Conservation (phyloP, 1,284 basidiomycete genomes). For the Papiliotrema flavescens region DNA sequence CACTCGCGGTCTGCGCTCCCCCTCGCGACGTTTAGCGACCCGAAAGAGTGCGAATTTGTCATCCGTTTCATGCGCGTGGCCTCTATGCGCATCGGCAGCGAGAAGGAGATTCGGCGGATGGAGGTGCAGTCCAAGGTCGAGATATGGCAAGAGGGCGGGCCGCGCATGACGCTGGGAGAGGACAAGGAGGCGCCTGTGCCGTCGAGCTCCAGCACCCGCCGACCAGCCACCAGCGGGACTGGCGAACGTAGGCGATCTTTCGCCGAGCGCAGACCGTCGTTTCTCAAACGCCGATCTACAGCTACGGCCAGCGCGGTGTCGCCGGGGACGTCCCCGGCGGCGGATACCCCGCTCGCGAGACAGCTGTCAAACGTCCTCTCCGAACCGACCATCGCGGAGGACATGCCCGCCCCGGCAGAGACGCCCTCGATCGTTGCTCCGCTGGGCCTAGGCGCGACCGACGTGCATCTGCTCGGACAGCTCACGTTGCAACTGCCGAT, state of each 20-base stretch:
- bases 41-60: constrained; percentile 22
- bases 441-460: constrained; percentile 20
- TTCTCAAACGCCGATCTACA: constrained; percentile 9
- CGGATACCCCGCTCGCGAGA: background rate
- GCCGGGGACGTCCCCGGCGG: too few species aligned
- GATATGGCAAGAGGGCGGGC: constrained; percentile 34
- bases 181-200: background rate
- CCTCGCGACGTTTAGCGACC: constrained; percentile 29
- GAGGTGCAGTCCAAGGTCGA: constrained; percentile 29
- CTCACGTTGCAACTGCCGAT: constrained; percentile 10
- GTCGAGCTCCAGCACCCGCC: background rate
- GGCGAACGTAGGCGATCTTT: constrained; percentile 1
- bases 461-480: constrained; percentile 31
- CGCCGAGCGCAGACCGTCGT: constrained; percentile 7
- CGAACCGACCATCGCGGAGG: background rate
- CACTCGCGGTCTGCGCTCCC: constrained; percentile 23
- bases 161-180: constrained; percentile 13
- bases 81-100: constrained; percentile 24
- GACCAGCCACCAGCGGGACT: background rate
- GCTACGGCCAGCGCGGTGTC: background rate
- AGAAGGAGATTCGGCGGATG: constrained; percentile 29
- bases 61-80: constrained; percentile 33
- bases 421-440: constrained; percentile 5
- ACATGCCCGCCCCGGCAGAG: background rate
- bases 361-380: background rate